A percentile compares a stretch with the other conserved stretches of the same genome.
phyloP scores from a whole-genome alignment of 2,329 filamentous ascomycete species.

The Leptographium procerum region DNA sequence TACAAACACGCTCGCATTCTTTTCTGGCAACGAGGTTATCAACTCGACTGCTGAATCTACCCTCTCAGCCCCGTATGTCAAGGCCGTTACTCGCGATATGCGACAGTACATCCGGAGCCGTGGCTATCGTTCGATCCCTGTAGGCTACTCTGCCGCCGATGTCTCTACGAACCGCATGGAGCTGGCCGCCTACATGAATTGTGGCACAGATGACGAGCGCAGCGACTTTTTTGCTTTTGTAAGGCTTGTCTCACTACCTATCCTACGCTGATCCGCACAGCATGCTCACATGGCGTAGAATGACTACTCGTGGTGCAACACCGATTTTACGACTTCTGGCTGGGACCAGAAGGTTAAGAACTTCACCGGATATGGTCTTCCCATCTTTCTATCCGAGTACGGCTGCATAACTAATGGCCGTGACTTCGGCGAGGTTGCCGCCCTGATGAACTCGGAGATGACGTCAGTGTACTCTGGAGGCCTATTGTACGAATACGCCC shows the following conservation, averaged over 20 bases:
- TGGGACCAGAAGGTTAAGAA: slow-evolving; percentile 85
- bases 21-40: slow-evolving; percentile 73
- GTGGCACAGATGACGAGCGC: slow-evolving; percentile 69
- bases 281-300: slow-evolving; percentile 31
- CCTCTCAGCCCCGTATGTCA: slow-evolving; percentile 59
- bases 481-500: slow-evolving; percentile 88
- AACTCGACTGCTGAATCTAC: slow-evolving; percentile 55
- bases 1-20: slow-evolving; percentile 77
- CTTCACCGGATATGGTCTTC: slow-evolving; percentile 76
- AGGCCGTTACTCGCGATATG: slow-evolving; percentile 68
- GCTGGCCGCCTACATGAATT: slow-evolving; percentile 89
- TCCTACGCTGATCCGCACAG: background rate
- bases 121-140: slow-evolving; percentile 54
- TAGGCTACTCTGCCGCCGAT: slow-evolving; percentile 70
- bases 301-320: slow-evolving; percentile 80
- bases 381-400: slow-evolving; percentile 91
- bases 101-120: slow-evolving; percentile 55
- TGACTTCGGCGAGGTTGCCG: slow-evolving; percentile 65
- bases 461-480: slow-evolving; percentile 86
- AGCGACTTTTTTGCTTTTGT: slow-evolving; percentile 77
- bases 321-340: slow-evolving; percentile 57
- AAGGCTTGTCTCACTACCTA: slow-evolving; percentile 8
- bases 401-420: slow-evolving; percentile 78
- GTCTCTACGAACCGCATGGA: slow-evolving; percentile 76
- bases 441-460: slow-evolving; percentile 79